phyloP scores from a whole-genome alignment of 306 rosid genomes.

The Argentina anserina region DNA sequence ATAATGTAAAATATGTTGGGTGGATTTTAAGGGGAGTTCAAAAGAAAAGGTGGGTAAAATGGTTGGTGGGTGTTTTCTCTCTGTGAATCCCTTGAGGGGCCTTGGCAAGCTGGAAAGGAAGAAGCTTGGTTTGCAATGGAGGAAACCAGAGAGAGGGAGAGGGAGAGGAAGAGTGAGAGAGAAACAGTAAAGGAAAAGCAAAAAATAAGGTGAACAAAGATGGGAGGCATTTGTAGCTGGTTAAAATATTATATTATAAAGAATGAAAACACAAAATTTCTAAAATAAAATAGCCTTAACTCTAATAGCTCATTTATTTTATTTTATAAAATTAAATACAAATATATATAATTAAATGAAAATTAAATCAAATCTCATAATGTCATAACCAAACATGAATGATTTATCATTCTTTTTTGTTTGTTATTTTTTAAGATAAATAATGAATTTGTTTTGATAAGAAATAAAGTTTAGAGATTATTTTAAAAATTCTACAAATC shows the following conservation, averaged over 20 bases:
- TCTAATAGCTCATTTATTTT: too few species aligned
- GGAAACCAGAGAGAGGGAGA: conserved; percentile 47
- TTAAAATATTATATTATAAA: background rate
- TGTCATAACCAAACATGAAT: too few species aligned
- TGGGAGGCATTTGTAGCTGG: conserved; percentile 48
- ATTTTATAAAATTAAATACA: too few species aligned
- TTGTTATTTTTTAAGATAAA: too few species aligned
- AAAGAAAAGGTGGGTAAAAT: conserved; percentile 48
- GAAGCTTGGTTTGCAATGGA: conserved; percentile 75
- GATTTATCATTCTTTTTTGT: too few species aligned
- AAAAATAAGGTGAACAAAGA: conserved; percentile 34
- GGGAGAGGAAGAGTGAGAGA: conserved; percentile 39
- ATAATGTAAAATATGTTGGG: conserved; percentile 7
- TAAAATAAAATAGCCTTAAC: too few species aligned
- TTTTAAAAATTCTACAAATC: too few species aligned
- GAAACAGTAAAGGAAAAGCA: conserved; percentile 67
- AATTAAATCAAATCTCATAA: too few species aligned
- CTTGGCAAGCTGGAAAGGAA: conserved; percentile 65
- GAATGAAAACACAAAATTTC: too few species aligned
- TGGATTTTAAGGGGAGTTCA: conserved; percentile 27
- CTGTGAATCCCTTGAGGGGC: conserved; percentile 37
- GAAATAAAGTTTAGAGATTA: too few species aligned
- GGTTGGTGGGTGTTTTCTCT: conserved; percentile 56
- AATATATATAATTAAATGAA: conserved; percentile 34
- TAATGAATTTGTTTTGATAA: too few species aligned